These are phyloP conservation scores for Fusarium beomiforme DNA, from an alignment of 2,329 filamentous ascomycete species.

Conservation along the genomic window DNA sequence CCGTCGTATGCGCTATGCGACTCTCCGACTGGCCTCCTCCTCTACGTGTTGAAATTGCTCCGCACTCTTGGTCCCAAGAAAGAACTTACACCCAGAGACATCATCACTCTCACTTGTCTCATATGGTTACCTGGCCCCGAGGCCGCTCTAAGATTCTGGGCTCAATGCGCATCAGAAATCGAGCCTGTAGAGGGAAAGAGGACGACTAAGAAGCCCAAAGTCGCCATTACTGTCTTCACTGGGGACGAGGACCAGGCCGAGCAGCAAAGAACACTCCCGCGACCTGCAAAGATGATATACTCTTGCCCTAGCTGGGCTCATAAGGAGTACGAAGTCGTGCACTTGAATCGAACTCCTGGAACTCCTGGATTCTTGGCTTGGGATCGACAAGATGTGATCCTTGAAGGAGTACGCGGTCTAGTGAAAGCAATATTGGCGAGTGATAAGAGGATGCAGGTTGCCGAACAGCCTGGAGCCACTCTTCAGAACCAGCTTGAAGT, in stretches of 20 bases:
- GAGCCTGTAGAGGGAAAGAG: conserved; percentile 43
- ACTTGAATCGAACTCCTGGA: conserved; percentile 52
- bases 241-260: conserved; percentile 44
- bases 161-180: conserved; percentile 53
- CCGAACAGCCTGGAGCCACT: conserved; percentile 38
- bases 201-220: conserved; percentile 48
- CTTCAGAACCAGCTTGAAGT: conserved; percentile 50
- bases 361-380: conserved; percentile 58
- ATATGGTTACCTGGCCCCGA: conserved; percentile 76
- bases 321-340: conserved; percentile 54
- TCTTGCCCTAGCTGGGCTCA: conserved; percentile 61
- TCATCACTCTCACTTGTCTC: conserved; percentile 69
- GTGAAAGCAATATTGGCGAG: conserved; percentile 51
- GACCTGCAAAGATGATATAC: conserved; percentile 47
- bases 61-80: conserved; percentile 53
- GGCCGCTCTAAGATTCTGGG: conserved; percentile 66
- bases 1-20: conserved; percentile 70
- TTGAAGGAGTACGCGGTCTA: conserved; percentile 53
- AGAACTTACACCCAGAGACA: conserved; percentile 59
- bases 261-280: conserved; percentile 34
- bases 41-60: conserved; percentile 62
- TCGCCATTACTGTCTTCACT: conserved; percentile 60
- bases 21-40: conserved; percentile 67
- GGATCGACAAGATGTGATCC: conserved; percentile 59
- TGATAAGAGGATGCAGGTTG: conserved; percentile 51